These are phyloP conservation scores for Neophaeococcomyces mojaviensis DNA, from an alignment of 2,329 filamentous ascomycete genomes.

Conservation along the genomic window DNA sequence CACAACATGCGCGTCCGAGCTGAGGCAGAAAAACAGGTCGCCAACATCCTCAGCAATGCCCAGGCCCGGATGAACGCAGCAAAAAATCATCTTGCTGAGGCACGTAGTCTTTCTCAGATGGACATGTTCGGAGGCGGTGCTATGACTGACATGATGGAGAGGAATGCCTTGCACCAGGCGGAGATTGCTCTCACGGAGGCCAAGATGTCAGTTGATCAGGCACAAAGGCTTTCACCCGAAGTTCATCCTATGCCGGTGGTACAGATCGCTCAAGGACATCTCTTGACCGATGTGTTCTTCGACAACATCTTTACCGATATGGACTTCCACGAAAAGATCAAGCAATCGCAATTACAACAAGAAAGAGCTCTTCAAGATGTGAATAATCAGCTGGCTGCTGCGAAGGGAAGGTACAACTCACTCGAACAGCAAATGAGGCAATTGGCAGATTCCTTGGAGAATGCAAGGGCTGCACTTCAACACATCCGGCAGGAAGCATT, in stretches of 20 bases:
- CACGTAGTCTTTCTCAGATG: constrained; percentile 34
- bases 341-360: constrained; percentile 18
- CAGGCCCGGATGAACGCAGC: constrained; percentile 31
- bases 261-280: constrained; percentile 38
- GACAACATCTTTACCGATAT: constrained; percentile 49
- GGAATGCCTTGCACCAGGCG: constrained; percentile 43
- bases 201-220: constrained; percentile 34
- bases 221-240: constrained; percentile 33
- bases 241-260: constrained; percentile 34
- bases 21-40: constrained; percentile 36
- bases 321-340: constrained; percentile 47
- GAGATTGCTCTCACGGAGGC: constrained; percentile 39
- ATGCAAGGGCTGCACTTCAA: neutral
- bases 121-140: constrained; percentile 47
- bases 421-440: neutral
- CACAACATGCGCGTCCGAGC: neutral
- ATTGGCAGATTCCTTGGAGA: constrained; percentile 10
- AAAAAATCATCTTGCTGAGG: constrained; percentile 35
- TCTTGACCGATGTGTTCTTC: constrained; percentile 48
- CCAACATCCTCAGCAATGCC: constrained; percentile 36
- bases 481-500: neutral
- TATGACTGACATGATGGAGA: constrained; percentile 47
- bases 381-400: neutral
- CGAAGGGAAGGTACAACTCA: neutral
- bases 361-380: neutral